These are phyloP conservation scores for Physocladia obscura DNA, from an alignment of 192 early-diverging fungal genomes.

Conservation along the genomic window DNA sequence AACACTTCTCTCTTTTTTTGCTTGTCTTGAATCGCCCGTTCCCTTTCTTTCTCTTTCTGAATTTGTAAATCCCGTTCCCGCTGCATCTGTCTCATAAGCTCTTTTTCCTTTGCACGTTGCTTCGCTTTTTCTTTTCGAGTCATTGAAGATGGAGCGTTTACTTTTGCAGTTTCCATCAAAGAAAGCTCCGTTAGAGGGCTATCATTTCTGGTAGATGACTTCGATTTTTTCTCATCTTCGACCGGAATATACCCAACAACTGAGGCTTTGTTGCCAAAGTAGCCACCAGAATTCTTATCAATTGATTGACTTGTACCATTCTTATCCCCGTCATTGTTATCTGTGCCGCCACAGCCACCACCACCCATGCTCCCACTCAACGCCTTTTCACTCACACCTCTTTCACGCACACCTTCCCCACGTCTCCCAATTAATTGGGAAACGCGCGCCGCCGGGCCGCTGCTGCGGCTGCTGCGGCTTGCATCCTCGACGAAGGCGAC, in stretches of 20 bases:
- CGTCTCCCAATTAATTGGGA: not conserved
- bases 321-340: not conserved
- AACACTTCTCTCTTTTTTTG: too few species aligned
- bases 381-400: not conserved
- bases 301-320: not conserved
- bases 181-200: too few species aligned
- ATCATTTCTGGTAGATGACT: too few species aligned
- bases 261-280: not conserved
- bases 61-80: conserved; percentile 8
- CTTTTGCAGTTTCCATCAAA: not conserved
- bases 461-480: conserved; percentile 20
- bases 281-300: too few species aligned
- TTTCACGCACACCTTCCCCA: not conserved
- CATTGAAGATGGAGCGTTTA: not conserved
- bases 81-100: conserved; percentile 13
- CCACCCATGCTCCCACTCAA: not conserved
- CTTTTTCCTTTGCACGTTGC: conserved; percentile 20
- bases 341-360: too few species aligned
- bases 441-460: conserved; percentile 23
- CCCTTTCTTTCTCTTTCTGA: not conserved
- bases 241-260: not conserved
- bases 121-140: conserved; percentile 25
- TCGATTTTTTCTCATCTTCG: not conserved
- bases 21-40: too few species aligned
- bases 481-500: conserved; percentile 13